Base-by-base conservation (phyloP, 257 asterid species). In the Ophiorrhiza pumila region DNA sequence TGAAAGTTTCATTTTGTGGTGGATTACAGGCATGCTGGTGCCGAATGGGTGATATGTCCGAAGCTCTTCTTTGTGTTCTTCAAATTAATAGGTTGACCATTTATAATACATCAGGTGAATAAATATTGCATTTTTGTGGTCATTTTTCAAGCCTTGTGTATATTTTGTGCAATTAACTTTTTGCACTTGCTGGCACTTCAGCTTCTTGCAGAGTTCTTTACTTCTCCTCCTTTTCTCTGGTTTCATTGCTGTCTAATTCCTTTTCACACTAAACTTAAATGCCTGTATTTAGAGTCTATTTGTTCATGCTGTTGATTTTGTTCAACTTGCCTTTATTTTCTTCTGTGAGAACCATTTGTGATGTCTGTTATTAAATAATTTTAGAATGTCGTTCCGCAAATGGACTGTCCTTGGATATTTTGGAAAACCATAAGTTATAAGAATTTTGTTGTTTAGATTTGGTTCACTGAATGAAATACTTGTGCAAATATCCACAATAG, bases 21-120 rank as follows among this genome's bases (percentile, higher is more conserved):
- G 45, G 58, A 67, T 77, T 80, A 68, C 83, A 91, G 98, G 96
- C 87, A 64, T 93, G 97, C 83, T 93, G 96, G 96, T 91, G 96
- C 82, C 82, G 86, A 68, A 89, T 93, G 98, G 92, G 93, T 69
- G 85, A 88, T 80, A 64, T 72, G 73, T 81, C 89, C 23, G 96
- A 91, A 76, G 85, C 93, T 74, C 80, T 85, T 79, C 87, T 93
- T 37, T 93, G 97, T 82, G 92, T 89, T 80, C 97, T 90, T 65
- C 96, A 83, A 83, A 80, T 76, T 78, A 93, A 86, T 77, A 81
- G 92, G 74, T 76, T 94, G 80, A 84, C 93, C 76, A 90, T 94
- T 56, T 86, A 82, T 72, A 85, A 83, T 66, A 77, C 86, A 74
- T 79, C 93, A 83, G 99, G 97, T 90, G 74, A 77, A 84, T 73